These are phyloP conservation scores for Veloporphyrellus conicus DNA, from an alignment of 1,284 basidiomycete species.

Conservation along the genomic window DNA sequence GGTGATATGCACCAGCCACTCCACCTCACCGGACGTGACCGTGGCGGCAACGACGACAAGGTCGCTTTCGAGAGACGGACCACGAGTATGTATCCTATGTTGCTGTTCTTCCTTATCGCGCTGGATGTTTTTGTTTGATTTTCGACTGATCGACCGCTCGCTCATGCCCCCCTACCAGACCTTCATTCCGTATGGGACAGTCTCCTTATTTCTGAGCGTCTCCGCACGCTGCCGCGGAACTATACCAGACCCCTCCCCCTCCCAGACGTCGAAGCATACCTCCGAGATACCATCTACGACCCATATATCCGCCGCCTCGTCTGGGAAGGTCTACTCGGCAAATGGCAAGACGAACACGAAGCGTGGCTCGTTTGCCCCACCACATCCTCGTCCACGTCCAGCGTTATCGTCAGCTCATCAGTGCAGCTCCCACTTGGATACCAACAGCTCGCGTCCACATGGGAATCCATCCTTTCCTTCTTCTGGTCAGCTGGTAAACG, in stretches of 20 bases:
- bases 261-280: constrained; percentile 63
- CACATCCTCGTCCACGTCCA: neutral
- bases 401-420: neutral
- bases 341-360: constrained; percentile 57
- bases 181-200: constrained; percentile 86
- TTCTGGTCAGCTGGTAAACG: constrained; percentile 4
- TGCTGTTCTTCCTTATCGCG: neutral
- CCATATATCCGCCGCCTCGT: constrained; percentile 83
- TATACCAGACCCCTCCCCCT: constrained; percentile 70
- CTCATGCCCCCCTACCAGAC: constrained; percentile 46
- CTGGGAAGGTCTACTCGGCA: constrained; percentile 70
- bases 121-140: no score
- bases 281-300: constrained; percentile 82
- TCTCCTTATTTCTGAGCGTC: constrained; percentile 74
- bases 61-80: constrained; percentile 66
- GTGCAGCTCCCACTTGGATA: neutral
- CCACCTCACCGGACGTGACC: constrained; percentile 80
- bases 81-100: constrained; percentile 49
- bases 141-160: no score
- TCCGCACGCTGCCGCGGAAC: constrained; percentile 70
- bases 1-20: constrained; percentile 92
- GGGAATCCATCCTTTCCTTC: constrained; percentile 30
- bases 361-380: constrained; percentile 67
- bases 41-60: constrained; percentile 78
- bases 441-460: constrained; percentile 4